Evolutionary conservation across 495 filamentous ascomycete genomes (phyloP), one percentile per base, ranked within the genome.

Genomic region (Cenococcum geophilum): DNA sequence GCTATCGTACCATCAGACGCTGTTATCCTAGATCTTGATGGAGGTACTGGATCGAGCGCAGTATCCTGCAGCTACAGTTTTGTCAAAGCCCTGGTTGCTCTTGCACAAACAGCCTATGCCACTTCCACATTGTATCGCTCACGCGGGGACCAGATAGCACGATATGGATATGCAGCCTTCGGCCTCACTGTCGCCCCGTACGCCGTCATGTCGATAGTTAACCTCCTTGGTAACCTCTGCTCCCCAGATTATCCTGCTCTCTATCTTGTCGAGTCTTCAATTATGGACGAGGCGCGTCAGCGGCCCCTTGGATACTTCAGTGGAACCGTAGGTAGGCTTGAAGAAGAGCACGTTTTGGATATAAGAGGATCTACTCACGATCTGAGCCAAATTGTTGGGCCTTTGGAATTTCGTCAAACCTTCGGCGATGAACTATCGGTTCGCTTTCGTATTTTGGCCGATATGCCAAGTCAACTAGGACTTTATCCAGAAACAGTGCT

Each of bases 121-220:
- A 27, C 43, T 27, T 27, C 54, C 6, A 66, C 64, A n/a, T 55
- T 62, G 5, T 66, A 66, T 57, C 64, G 64, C 22, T 55, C 59
- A 4, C 48, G 55, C 8, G 64, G 59, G 12, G 59, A 62, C 34
- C 60, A 62, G 23, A 62, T 67, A 32, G 45, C 57, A 22, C 49
- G 43, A 25, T 67, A 56, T 27, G 60, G 65, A 9, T 67, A 55
- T 37, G 61, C 60, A 0, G 65, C 65, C 14, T 67, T 67, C 57
- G 65, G 65, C 10, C 52, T 67, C 3, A 67, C 65, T 12, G 65
- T 67, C 0, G 54, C 58, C 12, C 65, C 65, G 9, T 67, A 63
- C 34, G 60, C 58, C 0, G 48, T 67, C n/a, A 67, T 67, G 65
- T 59, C 45, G n/a, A 50, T 54, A 21, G 49, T 64, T 8, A 67